Evolutionary conservation across 1,284 basidiomycete species (phyloP).

Genomic region (Cystobasidium pallidum): DNA sequence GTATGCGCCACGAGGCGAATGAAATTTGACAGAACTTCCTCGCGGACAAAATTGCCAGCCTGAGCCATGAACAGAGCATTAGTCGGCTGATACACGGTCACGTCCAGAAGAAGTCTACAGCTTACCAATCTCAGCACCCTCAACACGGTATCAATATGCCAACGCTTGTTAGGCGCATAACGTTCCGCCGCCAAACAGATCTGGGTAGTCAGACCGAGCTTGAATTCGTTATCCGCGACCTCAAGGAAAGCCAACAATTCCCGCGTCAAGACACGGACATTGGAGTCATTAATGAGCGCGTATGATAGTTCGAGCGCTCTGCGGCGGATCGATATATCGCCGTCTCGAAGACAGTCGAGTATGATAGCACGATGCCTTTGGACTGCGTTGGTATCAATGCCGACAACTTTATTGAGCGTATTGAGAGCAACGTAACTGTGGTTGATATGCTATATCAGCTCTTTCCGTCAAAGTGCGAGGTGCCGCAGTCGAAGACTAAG

Average conservation of each 20-base stretch:
- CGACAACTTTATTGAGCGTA: constrained; percentile 97
- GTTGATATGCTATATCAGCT: constrained; percentile 11
- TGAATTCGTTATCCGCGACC: constrained; percentile 98
- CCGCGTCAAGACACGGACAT: constrained; percentile 87
- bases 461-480: background rate
- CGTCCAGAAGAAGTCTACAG: background rate
- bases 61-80: constrained; percentile 53
- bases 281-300: constrained; percentile 93
- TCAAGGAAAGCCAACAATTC: constrained; percentile 96
- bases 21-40: constrained; percentile 93
- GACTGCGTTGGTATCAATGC: constrained; percentile 97
- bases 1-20: constrained; percentile 96
- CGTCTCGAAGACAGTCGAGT: constrained; percentile 95
- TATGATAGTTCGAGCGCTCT: constrained; percentile 96
- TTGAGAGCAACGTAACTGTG: constrained; percentile 93
- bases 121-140: constrained; percentile 86
- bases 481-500: background rate
- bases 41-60: constrained; percentile 98
- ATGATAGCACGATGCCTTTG: constrained; percentile 98
- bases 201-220: constrained; percentile 95
- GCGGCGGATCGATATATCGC: constrained; percentile 96
- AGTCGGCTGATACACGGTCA: constrained; percentile 2
- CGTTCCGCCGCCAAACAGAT: constrained; percentile 94
- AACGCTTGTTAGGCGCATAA: constrained; percentile 95
- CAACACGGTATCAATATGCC: constrained; percentile 98